Percentiles rank a stretch among this genome's conserved stretches.
phyloP scores from a whole-genome alignment of 169 alveolate genomes.

The Eimeria nieschulzi region DNA sequence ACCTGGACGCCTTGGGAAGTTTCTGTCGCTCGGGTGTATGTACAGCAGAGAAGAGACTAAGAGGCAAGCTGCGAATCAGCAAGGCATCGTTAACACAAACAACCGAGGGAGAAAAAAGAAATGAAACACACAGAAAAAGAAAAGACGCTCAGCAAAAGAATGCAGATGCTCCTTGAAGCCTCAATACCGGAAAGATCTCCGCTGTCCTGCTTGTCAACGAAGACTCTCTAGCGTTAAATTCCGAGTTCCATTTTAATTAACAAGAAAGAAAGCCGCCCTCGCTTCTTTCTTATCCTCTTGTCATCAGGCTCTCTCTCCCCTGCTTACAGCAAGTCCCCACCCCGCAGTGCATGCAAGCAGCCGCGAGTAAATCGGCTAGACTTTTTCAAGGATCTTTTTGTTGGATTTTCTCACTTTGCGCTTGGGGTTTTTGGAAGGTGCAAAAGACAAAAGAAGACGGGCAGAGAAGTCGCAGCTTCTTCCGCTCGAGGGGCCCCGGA shows the following conservation, averaged over 20 bases:
- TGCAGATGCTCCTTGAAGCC: too few species aligned
- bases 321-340: not conserved
- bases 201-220: too few species aligned
- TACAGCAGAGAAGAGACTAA: not conserved
- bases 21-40: not conserved
- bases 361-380: too few species aligned
- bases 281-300: not conserved
- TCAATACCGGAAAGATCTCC: too few species aligned
- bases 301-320: not conserved
- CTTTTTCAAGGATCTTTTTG: too few species aligned
- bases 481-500: too few species aligned
- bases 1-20: not conserved
- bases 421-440: too few species aligned
- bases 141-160: not conserved
- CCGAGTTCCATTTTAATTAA: not conserved
- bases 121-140: not conserved
- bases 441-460: too few species aligned
- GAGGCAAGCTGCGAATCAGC: not conserved
- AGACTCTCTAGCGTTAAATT: too few species aligned
- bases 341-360: slow-evolving; percentile 15
- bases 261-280: not conserved
- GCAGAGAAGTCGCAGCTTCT: too few species aligned
- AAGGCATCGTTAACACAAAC: not conserved
- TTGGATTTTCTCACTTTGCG: too few species aligned
- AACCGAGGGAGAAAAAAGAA: not conserved